phyloP scores from a whole-genome alignment of 768 basidiomycete genomes.

The Lanmaoa pseudosensibilis region DNA sequence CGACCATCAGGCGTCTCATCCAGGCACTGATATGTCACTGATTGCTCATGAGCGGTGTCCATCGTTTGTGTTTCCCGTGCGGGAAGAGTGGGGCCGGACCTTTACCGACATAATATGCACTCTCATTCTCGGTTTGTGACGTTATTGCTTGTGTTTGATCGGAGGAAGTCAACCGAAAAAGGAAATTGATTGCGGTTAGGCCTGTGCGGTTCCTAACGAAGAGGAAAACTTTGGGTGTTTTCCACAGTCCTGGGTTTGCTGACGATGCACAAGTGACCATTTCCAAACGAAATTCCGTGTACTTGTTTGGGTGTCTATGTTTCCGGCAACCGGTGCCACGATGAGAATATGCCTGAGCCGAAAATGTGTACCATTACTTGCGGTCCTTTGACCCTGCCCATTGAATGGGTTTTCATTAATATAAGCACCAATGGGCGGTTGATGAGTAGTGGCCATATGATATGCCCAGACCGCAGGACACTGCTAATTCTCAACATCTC shows the following conservation, averaged over 20 bases:
- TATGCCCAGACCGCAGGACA: background rate
- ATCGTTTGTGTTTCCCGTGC: background rate
- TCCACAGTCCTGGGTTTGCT: too few species aligned
- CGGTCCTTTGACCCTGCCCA: slow-evolving; percentile 9
- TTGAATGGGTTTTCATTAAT: background rate
- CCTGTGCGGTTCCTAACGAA: too few species aligned
- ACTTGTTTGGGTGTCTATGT: background rate
- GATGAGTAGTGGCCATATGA: too few species aligned
- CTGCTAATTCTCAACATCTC: background rate
- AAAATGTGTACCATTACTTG: background rate
- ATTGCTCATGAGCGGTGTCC: background rate
- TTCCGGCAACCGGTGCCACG: background rate
- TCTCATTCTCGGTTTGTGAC: too few species aligned
- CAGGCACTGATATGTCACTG: background rate
- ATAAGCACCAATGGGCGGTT: too few species aligned
- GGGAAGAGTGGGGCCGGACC: too few species aligned
- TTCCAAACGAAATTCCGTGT: background rate
- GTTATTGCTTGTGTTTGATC: too few species aligned
- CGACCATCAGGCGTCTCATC: too few species aligned
- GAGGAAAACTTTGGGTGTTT: too few species aligned
- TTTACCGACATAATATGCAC: too few species aligned
- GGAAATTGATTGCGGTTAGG: too few species aligned
- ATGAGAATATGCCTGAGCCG: background rate
- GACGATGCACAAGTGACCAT: background rate
- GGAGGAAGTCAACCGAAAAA: too few species aligned